Evolutionary conservation across 768 basidiomycete species (phyloP).

Genomic region (Ramaria sp.): DNA sequence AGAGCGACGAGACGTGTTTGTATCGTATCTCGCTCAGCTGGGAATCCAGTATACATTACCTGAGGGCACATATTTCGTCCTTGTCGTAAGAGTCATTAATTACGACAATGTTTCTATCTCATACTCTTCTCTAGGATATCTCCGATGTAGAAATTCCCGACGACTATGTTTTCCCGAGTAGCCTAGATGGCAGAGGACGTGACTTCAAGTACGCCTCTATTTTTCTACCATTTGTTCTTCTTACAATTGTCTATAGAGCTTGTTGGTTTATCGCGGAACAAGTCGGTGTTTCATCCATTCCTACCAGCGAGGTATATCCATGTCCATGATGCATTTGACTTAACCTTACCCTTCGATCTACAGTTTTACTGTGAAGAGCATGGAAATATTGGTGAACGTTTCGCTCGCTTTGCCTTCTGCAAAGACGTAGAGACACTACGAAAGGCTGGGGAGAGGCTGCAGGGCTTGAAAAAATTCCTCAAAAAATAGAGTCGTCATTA

Average conservation of each 20-base stretch:
- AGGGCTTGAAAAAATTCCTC: slow-evolving; percentile 62
- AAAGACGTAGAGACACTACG: slow-evolving; percentile 83
- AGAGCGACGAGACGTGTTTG: slow-evolving; percentile 67
- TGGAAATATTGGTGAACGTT: slow-evolving; percentile 73
- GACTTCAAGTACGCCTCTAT: slow-evolving; percentile 61
- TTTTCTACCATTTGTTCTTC: background rate
- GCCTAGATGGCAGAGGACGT: slow-evolving; percentile 64
- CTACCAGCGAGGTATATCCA: slow-evolving; percentile 80
- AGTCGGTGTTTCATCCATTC: slow-evolving; percentile 85
- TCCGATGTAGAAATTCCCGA: slow-evolving; percentile 71
- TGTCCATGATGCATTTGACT: background rate
- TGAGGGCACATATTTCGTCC: slow-evolving; percentile 84
- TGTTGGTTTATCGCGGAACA: slow-evolving; percentile 93
- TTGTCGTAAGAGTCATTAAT: slow-evolving; percentile 47
- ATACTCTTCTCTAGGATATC: slow-evolving; percentile 44
- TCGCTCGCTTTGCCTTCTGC: slow-evolving; percentile 88
- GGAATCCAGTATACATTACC: slow-evolving; percentile 82
- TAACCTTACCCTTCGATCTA: slow-evolving; percentile 10
- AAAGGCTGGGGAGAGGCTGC: slow-evolving; percentile 73
- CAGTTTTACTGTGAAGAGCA: slow-evolving; percentile 93
- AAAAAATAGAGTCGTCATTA: background rate
- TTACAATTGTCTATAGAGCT: slow-evolving; percentile 37
- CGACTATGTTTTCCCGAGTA: slow-evolving; percentile 71
- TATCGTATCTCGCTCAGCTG: slow-evolving; percentile 67
- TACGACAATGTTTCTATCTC: background rate